Evolutionary conservation across 2,329 filamentous ascomycete genomes (phyloP).

Genomic region (Xylariaceae sp.): DNA sequence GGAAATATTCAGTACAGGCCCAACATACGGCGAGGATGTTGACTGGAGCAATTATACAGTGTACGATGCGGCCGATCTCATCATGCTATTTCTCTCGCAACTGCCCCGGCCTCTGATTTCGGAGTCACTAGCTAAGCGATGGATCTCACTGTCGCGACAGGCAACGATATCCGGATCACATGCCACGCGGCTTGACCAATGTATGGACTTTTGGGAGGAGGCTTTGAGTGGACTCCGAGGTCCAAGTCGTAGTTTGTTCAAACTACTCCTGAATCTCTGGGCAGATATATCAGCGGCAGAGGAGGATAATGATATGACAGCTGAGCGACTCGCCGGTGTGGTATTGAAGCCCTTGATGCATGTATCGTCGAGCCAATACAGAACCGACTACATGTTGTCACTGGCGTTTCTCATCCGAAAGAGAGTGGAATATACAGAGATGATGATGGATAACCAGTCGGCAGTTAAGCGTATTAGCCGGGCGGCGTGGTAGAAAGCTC

Average conservation of each 20-base stretch:
- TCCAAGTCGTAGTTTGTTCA: constrained; percentile 46
- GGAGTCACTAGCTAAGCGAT: constrained; percentile 47
- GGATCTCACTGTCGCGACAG: constrained; percentile 49
- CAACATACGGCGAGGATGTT: constrained; percentile 47
- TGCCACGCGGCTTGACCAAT: constrained; percentile 46
- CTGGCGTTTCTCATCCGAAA: constrained; percentile 52
- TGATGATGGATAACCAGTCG: constrained; percentile 42
- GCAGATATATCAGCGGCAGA: constrained; percentile 48
- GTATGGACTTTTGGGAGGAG: constrained; percentile 55
- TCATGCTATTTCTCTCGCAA: constrained; percentile 47
- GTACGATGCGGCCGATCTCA: constrained; percentile 50
- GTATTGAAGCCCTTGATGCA: constrained; percentile 50
- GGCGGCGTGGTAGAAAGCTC: constrained; percentile 35
- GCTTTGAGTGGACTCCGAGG: constrained; percentile 48
- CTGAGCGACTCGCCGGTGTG: constrained; percentile 48
- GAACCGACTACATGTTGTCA: constrained; percentile 50
- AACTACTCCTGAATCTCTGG: constrained; percentile 52
- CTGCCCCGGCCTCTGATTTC: constrained; percentile 48
- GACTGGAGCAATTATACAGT: constrained; percentile 46
- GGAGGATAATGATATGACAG: constrained; percentile 51
- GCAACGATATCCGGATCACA: constrained; percentile 44
- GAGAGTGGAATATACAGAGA: constrained; percentile 47
- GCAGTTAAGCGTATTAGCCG: constrained; percentile 35
- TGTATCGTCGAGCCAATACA: constrained; percentile 39
- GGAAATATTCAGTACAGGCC: constrained; percentile 44